Evolutionary conservation across 2,329 filamentous ascomycete species (phyloP).

Genomic region (Colletotrichum sp.): DNA sequence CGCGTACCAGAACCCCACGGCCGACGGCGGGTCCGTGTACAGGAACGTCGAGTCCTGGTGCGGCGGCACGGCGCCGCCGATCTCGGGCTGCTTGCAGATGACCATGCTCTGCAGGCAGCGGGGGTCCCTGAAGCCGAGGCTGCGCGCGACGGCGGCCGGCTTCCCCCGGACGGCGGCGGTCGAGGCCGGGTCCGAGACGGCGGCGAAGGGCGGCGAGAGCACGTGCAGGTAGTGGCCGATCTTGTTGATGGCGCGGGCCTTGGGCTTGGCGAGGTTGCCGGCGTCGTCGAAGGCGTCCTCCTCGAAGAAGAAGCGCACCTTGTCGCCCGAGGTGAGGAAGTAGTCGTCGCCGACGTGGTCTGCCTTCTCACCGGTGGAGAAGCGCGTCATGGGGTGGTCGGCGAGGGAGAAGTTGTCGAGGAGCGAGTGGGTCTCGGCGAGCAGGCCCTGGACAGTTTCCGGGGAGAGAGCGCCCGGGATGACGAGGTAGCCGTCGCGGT

Average conservation of each 20-base stretch:
- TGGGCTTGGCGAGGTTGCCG: slow-evolving; percentile 76
- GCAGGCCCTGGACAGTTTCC: slow-evolving; percentile 68
- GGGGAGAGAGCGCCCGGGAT: slow-evolving; percentile 77
- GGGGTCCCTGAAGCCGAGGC: slow-evolving; percentile 78
- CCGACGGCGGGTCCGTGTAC: slow-evolving; percentile 86
- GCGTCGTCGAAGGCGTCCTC: slow-evolving; percentile 80
- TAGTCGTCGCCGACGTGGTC: slow-evolving; percentile 93
- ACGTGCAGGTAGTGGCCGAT: slow-evolving; percentile 80
- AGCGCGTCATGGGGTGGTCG: slow-evolving; percentile 90
- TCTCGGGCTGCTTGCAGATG: slow-evolving; percentile 97
- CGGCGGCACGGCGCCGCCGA: slow-evolving; percentile 86
- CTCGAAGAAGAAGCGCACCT: slow-evolving; percentile 96
- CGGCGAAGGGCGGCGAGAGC: slow-evolving; percentile 69
- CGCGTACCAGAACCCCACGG: slow-evolving; percentile 97
- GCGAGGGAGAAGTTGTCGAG: slow-evolving; percentile 79
- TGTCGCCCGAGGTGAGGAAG: slow-evolving; percentile 88
- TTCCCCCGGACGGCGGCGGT: slow-evolving; percentile 36
- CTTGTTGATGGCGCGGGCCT: slow-evolving; percentile 87
- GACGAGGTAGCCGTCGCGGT: slow-evolving; percentile 87
- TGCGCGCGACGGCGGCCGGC: slow-evolving; percentile 69
- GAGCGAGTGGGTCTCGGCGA: slow-evolving; percentile 76
- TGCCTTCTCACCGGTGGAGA: slow-evolving; percentile 79
- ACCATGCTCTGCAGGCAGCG: slow-evolving; percentile 91
- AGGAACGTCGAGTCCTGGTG: slow-evolving; percentile 95
- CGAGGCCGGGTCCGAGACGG: slow-evolving; percentile 56